Percentiles rank a stretch among this genome's conserved stretches.
phyloP scores from a whole-genome alignment of 2,329 filamentous ascomycete species.

The Pseudogymnoascus sp. region DNA sequence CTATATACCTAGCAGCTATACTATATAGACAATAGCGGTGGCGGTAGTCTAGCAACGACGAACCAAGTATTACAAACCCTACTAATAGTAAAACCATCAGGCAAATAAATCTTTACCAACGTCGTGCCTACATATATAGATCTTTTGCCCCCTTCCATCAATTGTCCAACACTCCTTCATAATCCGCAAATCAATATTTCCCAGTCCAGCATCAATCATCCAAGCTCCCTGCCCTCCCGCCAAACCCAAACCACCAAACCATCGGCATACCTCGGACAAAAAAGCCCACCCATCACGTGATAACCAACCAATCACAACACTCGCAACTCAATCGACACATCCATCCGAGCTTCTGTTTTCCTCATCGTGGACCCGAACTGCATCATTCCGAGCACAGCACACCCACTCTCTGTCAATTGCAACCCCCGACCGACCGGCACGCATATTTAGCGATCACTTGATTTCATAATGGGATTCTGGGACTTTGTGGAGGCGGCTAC shows the following conservation, averaged over 20 bases:
- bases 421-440: neutral
- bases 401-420: neutral
- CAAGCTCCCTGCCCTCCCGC: neutral
- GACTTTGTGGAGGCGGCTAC: conserved; percentile 59
- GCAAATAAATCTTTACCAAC: no score
- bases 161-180: neutral
- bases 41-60: no score
- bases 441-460: neutral
- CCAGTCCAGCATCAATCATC: neutral
- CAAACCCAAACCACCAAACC: neutral
- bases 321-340: neutral
- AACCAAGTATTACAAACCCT: no score
- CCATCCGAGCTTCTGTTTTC: conserved; percentile 7
- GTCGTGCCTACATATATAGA: no score
- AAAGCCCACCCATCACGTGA: neutral
- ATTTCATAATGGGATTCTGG: conserved; percentile 53
- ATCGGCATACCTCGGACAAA: conserved; percentile 5
- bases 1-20: no score
- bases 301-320: neutral
- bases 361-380: neutral
- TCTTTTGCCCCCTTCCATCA: no score
- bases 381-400: neutral
- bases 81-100: no score
- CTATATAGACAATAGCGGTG: no score
- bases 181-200: neutral